A percentile compares a stretch with the other conserved stretches of the same genome.
These are phyloP conservation scores for Xylaria acuta DNA, from an alignment of 495 filamentous ascomycete species.

Conservation along the genomic window DNA sequence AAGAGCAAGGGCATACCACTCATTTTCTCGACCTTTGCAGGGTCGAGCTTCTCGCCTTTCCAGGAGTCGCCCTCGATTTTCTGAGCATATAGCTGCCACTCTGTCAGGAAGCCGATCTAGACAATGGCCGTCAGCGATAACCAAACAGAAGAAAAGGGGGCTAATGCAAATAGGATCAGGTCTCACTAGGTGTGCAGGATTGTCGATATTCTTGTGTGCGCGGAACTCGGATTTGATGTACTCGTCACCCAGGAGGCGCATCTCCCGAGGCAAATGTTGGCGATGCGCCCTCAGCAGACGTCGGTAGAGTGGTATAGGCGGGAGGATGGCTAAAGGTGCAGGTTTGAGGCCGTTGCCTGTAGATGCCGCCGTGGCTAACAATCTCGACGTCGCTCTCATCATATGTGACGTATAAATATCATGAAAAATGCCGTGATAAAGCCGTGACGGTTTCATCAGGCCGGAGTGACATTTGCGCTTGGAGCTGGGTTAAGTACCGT, in stretches of 20 bases:
- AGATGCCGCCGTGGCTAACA: constrained; percentile 40
- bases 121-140: not conserved
- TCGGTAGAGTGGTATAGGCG: constrained; percentile 89
- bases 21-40: constrained; percentile 86
- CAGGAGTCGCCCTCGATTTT: constrained; percentile 84
- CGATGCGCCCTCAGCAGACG: constrained; percentile 86
- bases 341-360: constrained; percentile 48
- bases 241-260: constrained; percentile 83
- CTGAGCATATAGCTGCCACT: constrained; percentile 96
- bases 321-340: constrained; percentile 77
- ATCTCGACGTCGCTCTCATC: constrained; percentile 41
- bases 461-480: not conserved
- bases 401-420: constrained; percentile 13
- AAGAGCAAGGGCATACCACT: constrained; percentile 69
- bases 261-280: constrained; percentile 71
- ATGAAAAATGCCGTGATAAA: constrained; percentile 6
- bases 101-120: constrained; percentile 91
- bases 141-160: too few species aligned
- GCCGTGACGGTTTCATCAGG: not conserved
- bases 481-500: constrained; percentile 1
- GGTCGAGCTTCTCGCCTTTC: constrained; percentile 79
- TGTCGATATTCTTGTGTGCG: constrained; percentile 80
- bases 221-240: constrained; percentile 94
- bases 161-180: not conserved
- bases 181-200: constrained; percentile 87